Base-by-base conservation (phyloP, 73 alveolate species). In the Tetrahymena thermophila region DNA sequence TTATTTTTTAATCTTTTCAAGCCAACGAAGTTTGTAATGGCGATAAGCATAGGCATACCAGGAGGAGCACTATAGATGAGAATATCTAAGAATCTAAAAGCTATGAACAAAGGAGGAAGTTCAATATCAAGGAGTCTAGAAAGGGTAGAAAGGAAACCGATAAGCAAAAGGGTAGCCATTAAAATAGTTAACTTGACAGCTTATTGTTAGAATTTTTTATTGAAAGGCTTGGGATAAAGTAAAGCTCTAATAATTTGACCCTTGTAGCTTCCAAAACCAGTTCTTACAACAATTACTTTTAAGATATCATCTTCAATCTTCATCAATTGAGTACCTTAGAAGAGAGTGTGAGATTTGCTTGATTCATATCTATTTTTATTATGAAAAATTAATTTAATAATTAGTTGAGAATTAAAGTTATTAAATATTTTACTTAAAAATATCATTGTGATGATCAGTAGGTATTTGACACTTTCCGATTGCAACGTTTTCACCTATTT, bases 61-160 rank as follows among this genome's bases (percentile, higher is more conserved):
- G 96, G 96, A 58, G 96, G 96, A 35, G 89, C 37, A 83, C 40
- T 57, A 89, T 93, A 94, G 10, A 94, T 93, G 42, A 94, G 85
- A 38, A 93, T 93, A 94, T 94, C 96, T n/a, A 93, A 93, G 85
- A 94, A 94, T 94, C 96, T 94, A 19, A 57, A 71, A n/a, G 94
- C 94, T 35, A 94, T 94, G 1, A 94, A 25, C 19, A 31, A 56
- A 19, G 94, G 85, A 35, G 93, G 85, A 43, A 71, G 89, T 71
- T 94, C 96, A 37, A 94, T 71, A 71, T 58, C 55, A 34, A 94
- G 37, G 85, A 94, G 44, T 84, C 89, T 94, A 93, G 94, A 57
- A 21, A 94, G 84, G 35, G 89, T 71, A 58, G 94, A 94, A 34
- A 94, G 84, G 84, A 56, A 94, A 34, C 55, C 85, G 37, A 42